phyloP scores from a whole-genome alignment of 176 grass and related monocot species.

The Raddia guianensis region DNA sequence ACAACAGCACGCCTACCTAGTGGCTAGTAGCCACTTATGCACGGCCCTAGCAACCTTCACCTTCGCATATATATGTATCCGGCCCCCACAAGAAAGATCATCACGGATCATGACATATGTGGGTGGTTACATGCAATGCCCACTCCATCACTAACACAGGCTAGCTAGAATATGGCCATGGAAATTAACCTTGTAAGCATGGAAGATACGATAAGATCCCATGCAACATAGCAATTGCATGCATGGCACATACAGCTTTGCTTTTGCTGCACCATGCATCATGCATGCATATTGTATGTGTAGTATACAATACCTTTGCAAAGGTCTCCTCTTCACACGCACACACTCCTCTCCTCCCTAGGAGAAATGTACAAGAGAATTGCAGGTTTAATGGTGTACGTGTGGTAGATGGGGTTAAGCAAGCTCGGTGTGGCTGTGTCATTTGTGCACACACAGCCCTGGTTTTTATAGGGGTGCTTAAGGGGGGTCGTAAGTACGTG shows the following conservation, averaged over 20 bases:
- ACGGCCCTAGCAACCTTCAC: background rate
- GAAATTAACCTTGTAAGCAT: constrained; percentile 7
- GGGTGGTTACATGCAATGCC: background rate
- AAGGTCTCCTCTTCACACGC: background rate
- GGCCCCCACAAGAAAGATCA: background rate
- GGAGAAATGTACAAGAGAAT: background rate
- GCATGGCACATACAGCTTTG: background rate
- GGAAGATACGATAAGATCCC: constrained; percentile 21
- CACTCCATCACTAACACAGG: constrained; percentile 9
- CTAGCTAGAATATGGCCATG: background rate
- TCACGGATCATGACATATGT: background rate
- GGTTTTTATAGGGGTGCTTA: constrained; percentile 41
- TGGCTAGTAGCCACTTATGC: background rate
- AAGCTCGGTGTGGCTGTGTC: constrained; percentile 34
- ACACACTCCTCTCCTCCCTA: background rate
- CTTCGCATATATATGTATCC: background rate
- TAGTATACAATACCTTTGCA: constrained; percentile 3
- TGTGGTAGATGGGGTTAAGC: constrained; percentile 11
- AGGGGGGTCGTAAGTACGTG: background rate
- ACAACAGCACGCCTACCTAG: constrained; percentile 8
- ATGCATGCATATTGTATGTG: background rate
- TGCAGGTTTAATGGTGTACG: no score
- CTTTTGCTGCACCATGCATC: background rate
- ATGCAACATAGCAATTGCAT: background rate
- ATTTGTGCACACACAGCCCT: background rate